Percentiles rank a stretch among this genome's conserved stretches.
These are phyloP conservation scores for Isoetes engelmannii DNA, from an alignment of 83 land plant species.

Conservation along the genomic window DNA sequence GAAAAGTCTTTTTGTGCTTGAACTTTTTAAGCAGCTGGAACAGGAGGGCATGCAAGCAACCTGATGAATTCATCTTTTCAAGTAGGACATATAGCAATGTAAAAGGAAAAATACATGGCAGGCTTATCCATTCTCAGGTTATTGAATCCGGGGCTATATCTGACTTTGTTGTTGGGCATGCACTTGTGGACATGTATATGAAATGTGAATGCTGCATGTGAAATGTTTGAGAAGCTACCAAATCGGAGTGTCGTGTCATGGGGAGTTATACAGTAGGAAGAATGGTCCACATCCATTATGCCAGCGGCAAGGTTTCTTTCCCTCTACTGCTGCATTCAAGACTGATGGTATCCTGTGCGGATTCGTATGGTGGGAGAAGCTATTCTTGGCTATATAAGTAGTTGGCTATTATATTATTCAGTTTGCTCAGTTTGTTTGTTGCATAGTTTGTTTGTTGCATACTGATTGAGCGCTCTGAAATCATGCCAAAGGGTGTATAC, in stretches of 20 bases:
- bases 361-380: too few relatives aligned
- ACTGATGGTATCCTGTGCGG: too few relatives aligned
- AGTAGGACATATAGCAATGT: not conserved
- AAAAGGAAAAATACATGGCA: not conserved
- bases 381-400: too few relatives aligned
- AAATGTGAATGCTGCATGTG: not conserved
- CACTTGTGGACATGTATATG: not conserved
- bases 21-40: not conserved
- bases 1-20: not conserved
- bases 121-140: not conserved
- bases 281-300: too few relatives aligned
- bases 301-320: too few relatives aligned
- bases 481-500: too few relatives aligned
- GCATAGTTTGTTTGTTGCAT: too few relatives aligned
- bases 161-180: not conserved
- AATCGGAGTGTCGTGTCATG: not conserved
- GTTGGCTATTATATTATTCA: too few relatives aligned
- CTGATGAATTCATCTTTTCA: not conserved
- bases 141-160: not conserved
- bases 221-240: not conserved
- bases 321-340: too few relatives aligned
- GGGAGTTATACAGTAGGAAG: not conserved
- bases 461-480: too few relatives aligned
- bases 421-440: too few relatives aligned
- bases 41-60: not conserved